Evolutionary conservation across 176 grass and related monocot genomes (phyloP).

Genomic region (Musa beccarii): DNA sequence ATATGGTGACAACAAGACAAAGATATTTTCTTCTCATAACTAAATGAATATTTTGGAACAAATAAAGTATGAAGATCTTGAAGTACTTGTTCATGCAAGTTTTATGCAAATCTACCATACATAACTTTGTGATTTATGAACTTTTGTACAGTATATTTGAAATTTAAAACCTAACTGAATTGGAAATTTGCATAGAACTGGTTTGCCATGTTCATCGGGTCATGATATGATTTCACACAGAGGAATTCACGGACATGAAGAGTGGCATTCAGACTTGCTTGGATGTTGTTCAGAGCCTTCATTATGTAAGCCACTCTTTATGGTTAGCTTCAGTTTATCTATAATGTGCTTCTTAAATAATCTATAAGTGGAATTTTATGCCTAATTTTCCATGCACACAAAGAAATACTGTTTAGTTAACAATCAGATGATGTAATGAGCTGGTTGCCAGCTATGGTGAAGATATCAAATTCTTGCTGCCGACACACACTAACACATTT

Average conservation of each 20-base stretch:
- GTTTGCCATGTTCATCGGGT: background rate
- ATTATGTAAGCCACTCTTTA: slow-evolving; percentile 60
- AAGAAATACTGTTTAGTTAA: no score
- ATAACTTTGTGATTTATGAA: background rate
- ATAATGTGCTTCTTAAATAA: background rate
- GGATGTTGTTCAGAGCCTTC: slow-evolving; percentile 94
- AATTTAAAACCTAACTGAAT: background rate
- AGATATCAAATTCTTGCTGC: no score
- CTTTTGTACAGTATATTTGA: background rate
- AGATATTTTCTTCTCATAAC: background rate
- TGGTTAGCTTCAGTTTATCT: background rate
- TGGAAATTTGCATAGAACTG: background rate
- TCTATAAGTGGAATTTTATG: no score
- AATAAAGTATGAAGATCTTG: background rate
- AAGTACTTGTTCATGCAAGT: background rate
- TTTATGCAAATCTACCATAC: background rate
- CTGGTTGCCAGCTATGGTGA: no score
- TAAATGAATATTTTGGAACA: background rate
- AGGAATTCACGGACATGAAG: slow-evolving; percentile 6
- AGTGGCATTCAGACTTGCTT: slow-evolving; percentile 85
- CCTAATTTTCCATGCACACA: no score
- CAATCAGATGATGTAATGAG: no score
- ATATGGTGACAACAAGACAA: no score
- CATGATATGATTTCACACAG: background rate
- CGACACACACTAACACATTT: no score